Percentiles rank a stretch among this genome's conserved stretches.
These are phyloP conservation scores for Penicillium psychrofluorescens DNA, from an alignment of 495 filamentous ascomycete species.

Conservation along the genomic window DNA sequence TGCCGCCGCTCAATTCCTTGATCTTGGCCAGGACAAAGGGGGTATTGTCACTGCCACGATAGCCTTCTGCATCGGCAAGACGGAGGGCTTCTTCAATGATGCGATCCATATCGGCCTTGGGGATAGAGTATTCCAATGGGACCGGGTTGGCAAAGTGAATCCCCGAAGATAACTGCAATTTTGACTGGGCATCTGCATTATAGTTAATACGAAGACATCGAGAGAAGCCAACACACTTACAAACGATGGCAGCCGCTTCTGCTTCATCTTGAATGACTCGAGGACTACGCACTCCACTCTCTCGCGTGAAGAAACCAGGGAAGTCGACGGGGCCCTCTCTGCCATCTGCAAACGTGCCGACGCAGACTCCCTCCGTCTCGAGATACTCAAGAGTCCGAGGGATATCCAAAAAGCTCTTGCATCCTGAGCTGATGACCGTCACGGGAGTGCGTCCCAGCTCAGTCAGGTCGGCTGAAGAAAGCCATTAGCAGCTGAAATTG, in stretches of 20 bases:
- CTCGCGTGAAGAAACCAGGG: constrained; percentile 82
- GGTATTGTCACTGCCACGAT: constrained; percentile 72
- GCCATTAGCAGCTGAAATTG: not conserved
- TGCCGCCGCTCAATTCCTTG: constrained; percentile 67
- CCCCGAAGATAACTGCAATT: constrained; percentile 61
- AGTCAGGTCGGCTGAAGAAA: constrained; percentile 66
- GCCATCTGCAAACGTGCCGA: constrained; percentile 83
- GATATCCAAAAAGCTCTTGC: constrained; percentile 94
- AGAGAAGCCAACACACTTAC: constrained; percentile 36
- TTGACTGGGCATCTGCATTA: constrained; percentile 51
- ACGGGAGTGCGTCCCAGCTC: constrained; percentile 90
- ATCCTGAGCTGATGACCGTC: constrained; percentile 81
- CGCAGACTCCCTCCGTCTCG: constrained; percentile 84
- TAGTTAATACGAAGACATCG: not conserved
- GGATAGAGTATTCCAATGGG: constrained; percentile 60
- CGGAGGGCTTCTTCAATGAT: constrained; percentile 66
- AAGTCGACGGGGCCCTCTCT: constrained; percentile 63
- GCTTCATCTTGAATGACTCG: constrained; percentile 61
- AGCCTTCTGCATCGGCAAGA: constrained; percentile 62
- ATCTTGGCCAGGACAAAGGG: constrained; percentile 81
- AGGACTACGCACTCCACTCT: constrained; percentile 77
- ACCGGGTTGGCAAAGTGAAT: constrained; percentile 86
- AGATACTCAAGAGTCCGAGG: constrained; percentile 86
- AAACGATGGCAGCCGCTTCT: constrained; percentile 80
- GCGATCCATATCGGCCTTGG: constrained; percentile 63